A percentile compares a stretch with the other conserved stretches of the same genome.
These are phyloP conservation scores for Phylloporus rhodoxanthus DNA, from an alignment of 768 basidiomycete species.

Conservation along the genomic window DNA sequence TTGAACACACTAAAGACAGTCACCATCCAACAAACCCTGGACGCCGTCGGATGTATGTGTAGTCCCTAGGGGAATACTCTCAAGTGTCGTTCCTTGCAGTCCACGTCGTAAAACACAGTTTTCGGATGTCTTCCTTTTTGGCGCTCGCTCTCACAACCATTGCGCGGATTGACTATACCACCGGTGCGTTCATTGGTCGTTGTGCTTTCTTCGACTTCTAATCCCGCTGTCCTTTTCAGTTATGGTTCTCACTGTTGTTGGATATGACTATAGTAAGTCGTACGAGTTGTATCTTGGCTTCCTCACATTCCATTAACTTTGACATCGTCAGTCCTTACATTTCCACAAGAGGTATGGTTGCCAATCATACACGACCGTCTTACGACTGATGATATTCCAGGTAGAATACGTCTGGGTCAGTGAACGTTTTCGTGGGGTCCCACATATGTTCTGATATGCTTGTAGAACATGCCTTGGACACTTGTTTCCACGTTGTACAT, in stretches of 20 bases:
- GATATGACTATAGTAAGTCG: neutral
- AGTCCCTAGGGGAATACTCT: too few species aligned
- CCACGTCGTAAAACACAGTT: too few species aligned
- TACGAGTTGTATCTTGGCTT: neutral
- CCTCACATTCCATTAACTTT: neutral
- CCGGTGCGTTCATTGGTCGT: too few species aligned
- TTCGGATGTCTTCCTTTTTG: too few species aligned
- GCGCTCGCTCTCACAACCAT: too few species aligned
- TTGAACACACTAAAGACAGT: too few species aligned
- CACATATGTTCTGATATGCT: neutral
- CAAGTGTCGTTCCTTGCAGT: too few species aligned
- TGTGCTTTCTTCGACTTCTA: too few species aligned
- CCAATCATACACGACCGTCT: too few species aligned
- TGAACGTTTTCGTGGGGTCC: neutral
- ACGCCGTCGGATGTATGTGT: too few species aligned
- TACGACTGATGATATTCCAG: neutral
- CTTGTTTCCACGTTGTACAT: constrained; percentile 2
- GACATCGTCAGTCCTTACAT: neutral
- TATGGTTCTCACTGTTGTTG: neutral
- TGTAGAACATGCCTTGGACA: constrained; percentile 8
- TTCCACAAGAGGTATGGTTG: neutral
- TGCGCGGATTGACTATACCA: too few species aligned
- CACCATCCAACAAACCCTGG: too few species aligned
- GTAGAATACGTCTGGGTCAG: constrained; percentile 10
- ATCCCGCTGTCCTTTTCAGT: neutral